These are phyloP conservation scores for Helicocarpus griseus DNA, from an alignment of 2,329 filamentous ascomycete genomes.

Conservation along the genomic window DNA sequence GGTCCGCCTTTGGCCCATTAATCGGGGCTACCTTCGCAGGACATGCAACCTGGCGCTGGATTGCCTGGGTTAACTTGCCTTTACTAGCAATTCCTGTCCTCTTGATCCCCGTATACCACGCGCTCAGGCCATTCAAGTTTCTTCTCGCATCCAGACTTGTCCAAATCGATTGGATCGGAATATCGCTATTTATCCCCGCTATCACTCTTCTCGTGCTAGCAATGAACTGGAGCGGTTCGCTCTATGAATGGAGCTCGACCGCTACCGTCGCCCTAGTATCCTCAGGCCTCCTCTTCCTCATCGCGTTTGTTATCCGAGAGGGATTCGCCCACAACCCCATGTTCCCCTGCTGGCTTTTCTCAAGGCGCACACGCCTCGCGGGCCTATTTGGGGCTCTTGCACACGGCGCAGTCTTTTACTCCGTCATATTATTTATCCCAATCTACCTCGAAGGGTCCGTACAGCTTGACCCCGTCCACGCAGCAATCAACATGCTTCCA, in stretches of 20 bases:
- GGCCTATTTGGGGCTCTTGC: slow-evolving; percentile 34
- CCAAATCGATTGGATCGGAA: slow-evolving; percentile 54
- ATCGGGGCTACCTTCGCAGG: slow-evolving; percentile 12
- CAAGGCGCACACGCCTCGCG: too few species aligned
- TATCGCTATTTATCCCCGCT: slow-evolving; percentile 49
- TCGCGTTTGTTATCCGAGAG: slow-evolving; percentile 47
- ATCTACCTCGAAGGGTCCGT: slow-evolving; percentile 36
- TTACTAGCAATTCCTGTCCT: slow-evolving; percentile 40
- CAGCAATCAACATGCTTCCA: slow-evolving; percentile 48
- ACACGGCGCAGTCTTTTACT: slow-evolving; percentile 42
- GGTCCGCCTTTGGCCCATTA: slow-evolving; percentile 18
- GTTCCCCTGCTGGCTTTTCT: slow-evolving; percentile 30
- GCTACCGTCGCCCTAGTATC: slow-evolving; percentile 52
- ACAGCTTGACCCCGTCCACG: slow-evolving; percentile 42
- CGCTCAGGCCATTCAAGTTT: slow-evolving; percentile 37
- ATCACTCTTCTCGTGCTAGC: slow-evolving; percentile 51
- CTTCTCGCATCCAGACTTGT: slow-evolving; percentile 39
- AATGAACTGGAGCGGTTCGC: slow-evolving; percentile 54
- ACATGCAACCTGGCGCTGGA: slow-evolving; percentile 45
- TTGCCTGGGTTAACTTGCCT: slow-evolving; percentile 55
- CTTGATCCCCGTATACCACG: slow-evolving; percentile 43
- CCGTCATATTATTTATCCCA: slow-evolving; percentile 46
- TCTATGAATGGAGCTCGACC: slow-evolving; percentile 55
- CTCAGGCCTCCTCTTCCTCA: slow-evolving; percentile 43
- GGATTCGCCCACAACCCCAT: slow-evolving; percentile 36